Base-by-base conservation (phyloP, 2,329 filamentous ascomycete genomes). In the Fusarium sp. region DNA sequence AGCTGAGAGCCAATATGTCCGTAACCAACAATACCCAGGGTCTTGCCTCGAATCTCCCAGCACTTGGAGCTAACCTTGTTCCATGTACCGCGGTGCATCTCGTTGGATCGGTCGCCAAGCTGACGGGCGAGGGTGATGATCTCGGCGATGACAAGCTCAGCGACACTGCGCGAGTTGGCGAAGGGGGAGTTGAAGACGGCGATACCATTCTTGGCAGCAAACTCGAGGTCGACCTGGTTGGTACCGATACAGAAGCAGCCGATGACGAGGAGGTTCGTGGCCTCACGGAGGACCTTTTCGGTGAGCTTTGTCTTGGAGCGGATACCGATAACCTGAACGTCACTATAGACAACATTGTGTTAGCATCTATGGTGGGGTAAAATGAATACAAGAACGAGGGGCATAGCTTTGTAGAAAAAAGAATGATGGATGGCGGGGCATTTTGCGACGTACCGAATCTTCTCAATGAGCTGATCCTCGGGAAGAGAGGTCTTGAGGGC, bases 201-300 rank as follows among this genome's bases (percentile, higher is more conserved):
- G 77, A 98, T 97, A 70, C 96, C 94, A 76, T 92, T 88, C 71
- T 86, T 85, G 46, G 93, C 93, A 28, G 94, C 93, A 76, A 89
- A 95, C 64, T 93, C 87, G 62, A 97, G 88, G 77, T 97, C 91
- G 69, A 97, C 94, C 79, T 97, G 94, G 82, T 97, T 98, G 57
- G 96, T 99, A 69, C 96, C 96, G 74, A 99, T 99, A 80, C 96
- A 99, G 86, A 99, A 99, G 83, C 96, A 99, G 63, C 96, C 96
- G 73, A 98, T 89, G 65, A 97, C 96, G 60, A 98, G 91, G 53
- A 99, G 86, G 78, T 97, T 97, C 83, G 94, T 96, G 55, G 96
- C 96, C 78, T 96, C 90, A 56, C 88, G 86, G 63, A 99, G 86
- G 26, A 99, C 92, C 74, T 89, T 90, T 66, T 91, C 90, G 10